phyloP scores from a whole-genome alignment of 2,329 filamentous ascomycete genomes.

The Tolypocladium sp. region DNA sequence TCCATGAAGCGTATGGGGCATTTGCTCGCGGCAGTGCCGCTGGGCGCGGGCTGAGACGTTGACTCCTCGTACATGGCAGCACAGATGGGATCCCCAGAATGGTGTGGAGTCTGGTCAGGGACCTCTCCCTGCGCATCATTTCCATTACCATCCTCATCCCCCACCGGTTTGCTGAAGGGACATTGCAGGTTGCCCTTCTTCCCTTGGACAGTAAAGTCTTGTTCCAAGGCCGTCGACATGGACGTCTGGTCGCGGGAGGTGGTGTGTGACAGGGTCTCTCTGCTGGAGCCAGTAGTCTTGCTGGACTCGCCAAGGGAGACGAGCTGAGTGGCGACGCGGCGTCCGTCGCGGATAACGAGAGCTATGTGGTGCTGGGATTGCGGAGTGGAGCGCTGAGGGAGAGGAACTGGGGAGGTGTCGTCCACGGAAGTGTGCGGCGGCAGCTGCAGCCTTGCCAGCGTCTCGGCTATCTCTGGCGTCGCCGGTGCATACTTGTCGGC shows the following conservation, averaged over 20 bases:
- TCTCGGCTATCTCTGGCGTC: constrained; percentile 57
- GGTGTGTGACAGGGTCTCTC: constrained; percentile 33
- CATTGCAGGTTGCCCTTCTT: constrained; percentile 72
- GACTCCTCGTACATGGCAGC: constrained; percentile 54
- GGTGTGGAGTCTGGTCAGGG: constrained; percentile 34
- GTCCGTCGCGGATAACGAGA: constrained; percentile 54
- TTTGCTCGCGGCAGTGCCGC: constrained; percentile 47
- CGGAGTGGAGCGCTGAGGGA: constrained; percentile 37
- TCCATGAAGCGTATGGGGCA: constrained; percentile 92
- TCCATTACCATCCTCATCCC: constrained; percentile 18
- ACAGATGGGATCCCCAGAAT: constrained; percentile 51
- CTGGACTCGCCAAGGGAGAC: constrained; percentile 39
- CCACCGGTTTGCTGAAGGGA: constrained; percentile 55
- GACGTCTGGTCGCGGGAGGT: constrained; percentile 41
- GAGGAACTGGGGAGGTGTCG: constrained; percentile 41
- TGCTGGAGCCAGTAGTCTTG: constrained; percentile 41
- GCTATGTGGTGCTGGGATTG: constrained; percentile 45
- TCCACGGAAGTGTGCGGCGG: constrained; percentile 43
- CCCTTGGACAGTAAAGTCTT: constrained; percentile 83
- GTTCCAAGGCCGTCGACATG: constrained; percentile 62
- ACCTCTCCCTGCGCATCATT: constrained; percentile 12
- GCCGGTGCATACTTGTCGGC: constrained; percentile 61
- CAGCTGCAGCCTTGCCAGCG: constrained; percentile 56
- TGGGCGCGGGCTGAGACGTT: constrained; percentile 40
- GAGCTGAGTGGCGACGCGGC: constrained; percentile 46